phyloP scores from a whole-genome alignment of 257 asterid species.

The Capsicum chinense region DNA sequence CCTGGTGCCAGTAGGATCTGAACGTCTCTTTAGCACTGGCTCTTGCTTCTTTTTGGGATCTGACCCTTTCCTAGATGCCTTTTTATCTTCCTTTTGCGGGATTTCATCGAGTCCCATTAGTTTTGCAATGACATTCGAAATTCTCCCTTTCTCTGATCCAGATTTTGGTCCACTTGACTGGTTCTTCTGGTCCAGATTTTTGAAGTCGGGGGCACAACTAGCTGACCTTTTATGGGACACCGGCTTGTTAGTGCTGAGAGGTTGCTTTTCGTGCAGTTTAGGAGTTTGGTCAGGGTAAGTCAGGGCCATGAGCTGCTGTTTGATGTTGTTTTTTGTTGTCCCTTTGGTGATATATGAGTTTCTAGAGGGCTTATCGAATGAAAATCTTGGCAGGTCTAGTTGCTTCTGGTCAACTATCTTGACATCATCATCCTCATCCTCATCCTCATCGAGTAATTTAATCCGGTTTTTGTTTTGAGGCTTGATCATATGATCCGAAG shows the following conservation, averaged over 20 bases:
- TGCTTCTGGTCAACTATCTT: conserved; percentile 55
- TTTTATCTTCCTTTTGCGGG: conserved; percentile 46
- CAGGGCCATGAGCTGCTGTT: conserved; percentile 50
- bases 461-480: conserved; percentile 54
- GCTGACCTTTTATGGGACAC: conserved; percentile 54
- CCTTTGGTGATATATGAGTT: conserved; percentile 41
- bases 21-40: conserved; percentile 35
- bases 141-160: conserved; percentile 61
- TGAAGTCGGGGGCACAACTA: conserved; percentile 56
- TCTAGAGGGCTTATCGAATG: conserved; percentile 68
- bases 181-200: conserved; percentile 38
- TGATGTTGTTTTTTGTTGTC: conserved; percentile 36
- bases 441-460: conserved; percentile 65
- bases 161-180: conserved; percentile 41
- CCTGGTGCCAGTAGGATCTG: conserved; percentile 24
- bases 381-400: conserved; percentile 73
- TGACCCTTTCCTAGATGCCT: conserved; percentile 37
- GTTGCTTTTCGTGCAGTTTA: conserved; percentile 39
- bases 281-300: conserved; percentile 47
- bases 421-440: conserved; percentile 52
- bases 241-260: conserved; percentile 36
- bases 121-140: conserved; percentile 86
- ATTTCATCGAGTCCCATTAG: conserved; percentile 94
- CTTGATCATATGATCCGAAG: conserved; percentile 45
- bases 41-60: conserved; percentile 41